Base-by-base conservation (phyloP, 306 rosid genomes). In the Castanopsis chinensis region DNA sequence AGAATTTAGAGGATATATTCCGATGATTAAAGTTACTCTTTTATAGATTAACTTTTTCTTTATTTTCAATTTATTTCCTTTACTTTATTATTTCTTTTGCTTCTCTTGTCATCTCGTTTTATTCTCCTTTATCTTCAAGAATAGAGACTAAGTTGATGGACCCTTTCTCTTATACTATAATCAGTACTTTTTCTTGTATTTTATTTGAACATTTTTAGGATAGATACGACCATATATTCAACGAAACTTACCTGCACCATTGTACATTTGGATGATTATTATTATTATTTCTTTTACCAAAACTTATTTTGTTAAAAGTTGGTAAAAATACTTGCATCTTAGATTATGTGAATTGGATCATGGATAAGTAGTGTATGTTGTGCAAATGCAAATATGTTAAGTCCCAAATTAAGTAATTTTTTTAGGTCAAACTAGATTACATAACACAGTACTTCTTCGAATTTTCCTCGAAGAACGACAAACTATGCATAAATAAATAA, bases 121-220 rank as follows among this genome's bases (percentile, higher is more conserved):
- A 45, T 76, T 82, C 82, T 71, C 83, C 80, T 77, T 80, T 74
- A 33, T 74, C 82, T 82, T 64, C 83, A 68, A 73, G 72, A 68
- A 80, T 63, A 53, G 58, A 75, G 78, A 54, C 11, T 21, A 84
- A 84, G 84, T 82, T 87, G 84, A 76, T 78, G 71, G 67, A 74
- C 81, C 81, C 84, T 84, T 82, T 81, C 74, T 28, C 35, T 63
- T 37, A 30, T 74, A 25, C 74, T 76, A 58, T 72, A 73, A 79
- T 57, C 52, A 25, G 14, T 3, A 72, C 85, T 57, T 83, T 87
- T 70, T 59, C 60, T 20, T 7, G 64, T 8, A 64, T 52, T 45
- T 80, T 69, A 80, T 83, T 78, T 87, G 86, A 81, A 77, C 87
- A 43, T 76, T 49, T 76, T 79, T 30, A 79, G 74, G 72, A 71